Percentiles rank a stretch among this genome's conserved stretches.
Conservation (phyloP, 371 early-diverging fungal species). For the Pancytospora philotis region DNA sequence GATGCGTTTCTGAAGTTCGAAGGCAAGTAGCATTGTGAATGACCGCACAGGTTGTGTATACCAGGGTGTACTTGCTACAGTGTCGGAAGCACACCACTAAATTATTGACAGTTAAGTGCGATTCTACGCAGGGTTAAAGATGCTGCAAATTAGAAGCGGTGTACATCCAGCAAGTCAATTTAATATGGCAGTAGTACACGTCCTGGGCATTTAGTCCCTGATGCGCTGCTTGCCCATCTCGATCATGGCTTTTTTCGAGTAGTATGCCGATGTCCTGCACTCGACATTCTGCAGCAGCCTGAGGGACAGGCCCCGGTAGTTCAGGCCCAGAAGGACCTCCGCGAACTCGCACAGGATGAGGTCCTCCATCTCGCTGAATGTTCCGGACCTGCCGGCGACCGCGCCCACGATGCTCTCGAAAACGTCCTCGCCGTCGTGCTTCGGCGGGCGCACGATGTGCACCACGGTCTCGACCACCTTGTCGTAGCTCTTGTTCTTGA, state of each 20-base stretch:
- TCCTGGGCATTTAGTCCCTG: no score
- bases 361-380: slow-evolving; percentile 41
- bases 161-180: no score
- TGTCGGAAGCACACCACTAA: no score
- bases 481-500: slow-evolving; percentile 25
- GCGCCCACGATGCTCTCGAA: not conserved
- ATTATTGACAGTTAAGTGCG: no score
- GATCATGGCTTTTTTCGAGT: slow-evolving; percentile 36
- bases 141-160: no score
- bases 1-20: no score
- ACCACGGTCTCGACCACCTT: slow-evolving; percentile 30
- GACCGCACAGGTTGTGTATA: no score
- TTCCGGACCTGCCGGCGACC: not conserved
- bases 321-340: slow-evolving; percentile 30
- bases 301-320: slow-evolving; percentile 19
- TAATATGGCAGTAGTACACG: no score
- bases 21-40: no score
- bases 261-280: slow-evolving; percentile 40
- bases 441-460: not conserved
- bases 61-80: no score
- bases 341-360: slow-evolving; percentile 48
- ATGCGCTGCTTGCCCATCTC: no score
- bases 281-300: slow-evolving; percentile 37
- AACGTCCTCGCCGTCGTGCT: slow-evolving; percentile 1
- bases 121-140: no score